Evolutionary conservation across 352 stramenopile genomes (phyloP).

Genomic region (Globisporangium middletonii): DNA sequence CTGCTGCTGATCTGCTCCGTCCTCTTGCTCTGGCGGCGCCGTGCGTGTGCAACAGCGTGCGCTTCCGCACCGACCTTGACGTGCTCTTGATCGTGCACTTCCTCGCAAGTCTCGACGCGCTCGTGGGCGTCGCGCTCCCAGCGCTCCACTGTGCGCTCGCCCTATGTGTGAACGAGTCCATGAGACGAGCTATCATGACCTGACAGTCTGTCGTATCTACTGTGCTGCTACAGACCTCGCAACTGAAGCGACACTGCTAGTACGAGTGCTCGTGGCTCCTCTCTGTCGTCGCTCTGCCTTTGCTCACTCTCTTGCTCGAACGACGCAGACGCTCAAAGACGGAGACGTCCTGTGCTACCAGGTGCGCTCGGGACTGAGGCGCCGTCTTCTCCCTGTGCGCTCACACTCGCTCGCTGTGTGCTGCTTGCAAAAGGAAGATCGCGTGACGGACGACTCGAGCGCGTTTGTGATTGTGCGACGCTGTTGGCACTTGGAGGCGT

Average conservation of each 20-base stretch:
- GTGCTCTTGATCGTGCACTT: slow-evolving; percentile 47
- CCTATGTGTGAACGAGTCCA: background rate
- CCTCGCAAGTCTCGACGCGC: slow-evolving; percentile 32
- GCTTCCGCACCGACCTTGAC: slow-evolving; percentile 55
- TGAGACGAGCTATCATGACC: background rate
- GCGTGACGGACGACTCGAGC: slow-evolving; percentile 25
- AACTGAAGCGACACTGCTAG: slow-evolving; percentile 44
- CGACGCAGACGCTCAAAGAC: slow-evolving; percentile 38
- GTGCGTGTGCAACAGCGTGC: slow-evolving; percentile 15
- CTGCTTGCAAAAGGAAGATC: slow-evolving; percentile 30
- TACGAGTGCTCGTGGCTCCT: slow-evolving; percentile 10
- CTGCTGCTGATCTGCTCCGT: background rate
- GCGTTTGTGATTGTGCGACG: slow-evolving; percentile 40
- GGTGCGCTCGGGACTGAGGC: slow-evolving; percentile 4
- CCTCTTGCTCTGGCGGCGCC: background rate
- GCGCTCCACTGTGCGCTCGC: slow-evolving; percentile 44
- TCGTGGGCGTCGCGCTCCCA: slow-evolving; percentile 26
- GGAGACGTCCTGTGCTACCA: slow-evolving; percentile 68
- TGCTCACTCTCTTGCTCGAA: background rate
- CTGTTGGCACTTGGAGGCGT: background rate
- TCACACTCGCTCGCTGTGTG: background rate
- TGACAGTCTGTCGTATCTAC: background rate
- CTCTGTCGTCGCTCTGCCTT: background rate
- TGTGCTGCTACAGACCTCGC: slow-evolving; percentile 32
- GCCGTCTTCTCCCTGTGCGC: background rate